These are phyloP conservation scores for Mycosphaerella sp. DNA, from an alignment of 2,329 filamentous ascomycete genomes.

Conservation along the genomic window DNA sequence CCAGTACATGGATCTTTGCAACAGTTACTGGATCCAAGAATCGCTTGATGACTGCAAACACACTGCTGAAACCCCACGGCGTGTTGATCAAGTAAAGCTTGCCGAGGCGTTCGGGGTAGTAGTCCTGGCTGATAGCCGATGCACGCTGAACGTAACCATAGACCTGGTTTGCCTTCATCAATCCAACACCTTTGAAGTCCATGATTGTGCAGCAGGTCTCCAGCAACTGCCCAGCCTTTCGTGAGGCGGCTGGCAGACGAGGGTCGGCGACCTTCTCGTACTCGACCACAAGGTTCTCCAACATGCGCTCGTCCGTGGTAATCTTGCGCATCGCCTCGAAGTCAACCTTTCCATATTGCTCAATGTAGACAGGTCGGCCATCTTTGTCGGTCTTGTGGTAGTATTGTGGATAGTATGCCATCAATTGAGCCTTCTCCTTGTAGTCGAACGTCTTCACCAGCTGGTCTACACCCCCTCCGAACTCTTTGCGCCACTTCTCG, in stretches of 20 bases:
- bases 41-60: constrained; percentile 80
- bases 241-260: constrained; percentile 88
- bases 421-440: constrained; percentile 74
- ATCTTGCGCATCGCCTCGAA: constrained; percentile 86
- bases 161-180: constrained; percentile 73
- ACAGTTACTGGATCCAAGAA: constrained; percentile 97
- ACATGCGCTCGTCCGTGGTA: constrained; percentile 86
- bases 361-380: constrained; percentile 94
- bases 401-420: constrained; percentile 94
- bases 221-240: constrained; percentile 79
- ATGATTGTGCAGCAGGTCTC: constrained; percentile 99
- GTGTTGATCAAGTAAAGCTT: constrained; percentile 98
- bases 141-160: constrained; percentile 83
- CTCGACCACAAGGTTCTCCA: constrained; percentile 92
- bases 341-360: constrained; percentile 91
- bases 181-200: constrained; percentile 90
- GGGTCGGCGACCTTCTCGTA: constrained; percentile 96
- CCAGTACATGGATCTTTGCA: constrained; percentile 89
- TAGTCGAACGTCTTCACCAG: constrained; percentile 78
- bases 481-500: constrained; percentile 87
- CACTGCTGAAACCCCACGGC: constrained; percentile 85
- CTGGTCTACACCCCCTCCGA: constrained; percentile 68
- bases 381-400: constrained; percentile 98
- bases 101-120: constrained; percentile 95
- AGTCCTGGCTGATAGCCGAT: constrained; percentile 90